Conservation (phyloP, 2,329 filamentous ascomycete genomes). For the Aspergillus texensis region DNA sequence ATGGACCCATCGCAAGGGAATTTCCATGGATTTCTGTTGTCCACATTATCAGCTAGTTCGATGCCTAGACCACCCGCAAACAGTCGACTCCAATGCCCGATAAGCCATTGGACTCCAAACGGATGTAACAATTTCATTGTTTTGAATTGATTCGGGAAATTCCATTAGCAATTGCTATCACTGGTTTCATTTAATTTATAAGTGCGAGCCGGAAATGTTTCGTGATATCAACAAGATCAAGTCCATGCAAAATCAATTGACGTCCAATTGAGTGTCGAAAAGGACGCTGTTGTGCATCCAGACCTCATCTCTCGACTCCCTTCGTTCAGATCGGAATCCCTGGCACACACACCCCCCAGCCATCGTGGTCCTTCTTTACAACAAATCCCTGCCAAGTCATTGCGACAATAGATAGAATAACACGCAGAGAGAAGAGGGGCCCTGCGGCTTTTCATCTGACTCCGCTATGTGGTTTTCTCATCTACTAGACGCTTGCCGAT, state of each 20-base stretch:
- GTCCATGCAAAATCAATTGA: neutral
- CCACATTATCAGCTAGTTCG: conserved; percentile 15
- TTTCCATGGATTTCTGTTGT: conserved; percentile 19
- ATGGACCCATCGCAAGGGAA: conserved; percentile 14
- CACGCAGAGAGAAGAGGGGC: conserved; percentile 14
- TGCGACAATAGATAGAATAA: conserved; percentile 1
- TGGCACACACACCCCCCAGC: neutral
- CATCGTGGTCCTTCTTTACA: conserved; percentile 1
- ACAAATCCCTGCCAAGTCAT: conserved; percentile 11
- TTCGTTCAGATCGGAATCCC: neutral
- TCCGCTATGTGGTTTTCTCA: conserved; percentile 9
- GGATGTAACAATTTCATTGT: conserved; percentile 3
- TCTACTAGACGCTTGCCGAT: conserved; percentile 17
- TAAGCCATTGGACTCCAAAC: neutral
- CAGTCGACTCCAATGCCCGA: conserved; percentile 1
- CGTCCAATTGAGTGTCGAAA: neutral
- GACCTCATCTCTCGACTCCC: neutral
- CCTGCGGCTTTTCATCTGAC: conserved; percentile 12
- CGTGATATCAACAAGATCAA: neutral
- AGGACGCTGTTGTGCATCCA: neutral
- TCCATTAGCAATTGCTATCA: neutral
- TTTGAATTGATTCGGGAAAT: neutral
- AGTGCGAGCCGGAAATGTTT: neutral
- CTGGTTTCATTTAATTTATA: neutral
- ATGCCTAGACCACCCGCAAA: conserved; percentile 18